Evolutionary conservation across 257 asterid species (phyloP).

Genomic region (Solanum etuberosum): DNA sequence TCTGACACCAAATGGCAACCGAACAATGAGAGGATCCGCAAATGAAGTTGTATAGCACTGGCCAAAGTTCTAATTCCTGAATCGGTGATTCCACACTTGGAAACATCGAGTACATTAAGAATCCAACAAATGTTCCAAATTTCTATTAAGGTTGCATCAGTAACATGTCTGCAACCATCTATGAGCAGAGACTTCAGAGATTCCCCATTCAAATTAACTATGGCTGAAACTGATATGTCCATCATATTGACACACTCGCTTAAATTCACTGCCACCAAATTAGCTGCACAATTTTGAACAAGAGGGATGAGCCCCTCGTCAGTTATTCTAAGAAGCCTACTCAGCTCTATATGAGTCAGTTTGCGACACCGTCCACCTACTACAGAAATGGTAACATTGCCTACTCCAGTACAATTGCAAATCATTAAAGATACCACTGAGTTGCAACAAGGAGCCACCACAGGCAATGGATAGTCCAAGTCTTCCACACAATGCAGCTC

Average conservation of each 20-base stretch:
- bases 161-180: slow-evolving; percentile 48
- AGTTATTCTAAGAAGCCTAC: slow-evolving; percentile 35
- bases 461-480: slow-evolving; percentile 13
- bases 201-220: slow-evolving; percentile 41
- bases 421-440: slow-evolving; percentile 53
- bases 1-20: slow-evolving; percentile 52
- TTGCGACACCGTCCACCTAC: slow-evolving; percentile 47
- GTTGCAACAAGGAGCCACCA: slow-evolving; percentile 14
- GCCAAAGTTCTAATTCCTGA: slow-evolving; percentile 50
- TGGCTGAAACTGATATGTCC: slow-evolving; percentile 33
- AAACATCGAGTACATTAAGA: slow-evolving; percentile 53
- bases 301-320: slow-evolving; percentile 57
- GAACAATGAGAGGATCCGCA: slow-evolving; percentile 49
- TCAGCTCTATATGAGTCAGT: slow-evolving; percentile 38
- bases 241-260: slow-evolving; percentile 55
- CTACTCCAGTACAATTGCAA: slow-evolving; percentile 57
- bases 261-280: slow-evolving; percentile 50
- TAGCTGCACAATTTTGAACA: slow-evolving; percentile 34
- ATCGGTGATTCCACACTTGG: slow-evolving; percentile 42
- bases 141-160: slow-evolving; percentile 43
- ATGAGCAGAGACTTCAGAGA: slow-evolving; percentile 43
- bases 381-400: slow-evolving; percentile 29
- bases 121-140: slow-evolving; percentile 43
- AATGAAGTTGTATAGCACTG: slow-evolving; percentile 31
- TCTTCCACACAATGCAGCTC: slow-evolving; percentile 63